A percentile compares a stretch with the other conserved stretches of the same genome.
Conservation (phyloP, 78 protist species). For the Dictyostelium firmibasis region DNA sequence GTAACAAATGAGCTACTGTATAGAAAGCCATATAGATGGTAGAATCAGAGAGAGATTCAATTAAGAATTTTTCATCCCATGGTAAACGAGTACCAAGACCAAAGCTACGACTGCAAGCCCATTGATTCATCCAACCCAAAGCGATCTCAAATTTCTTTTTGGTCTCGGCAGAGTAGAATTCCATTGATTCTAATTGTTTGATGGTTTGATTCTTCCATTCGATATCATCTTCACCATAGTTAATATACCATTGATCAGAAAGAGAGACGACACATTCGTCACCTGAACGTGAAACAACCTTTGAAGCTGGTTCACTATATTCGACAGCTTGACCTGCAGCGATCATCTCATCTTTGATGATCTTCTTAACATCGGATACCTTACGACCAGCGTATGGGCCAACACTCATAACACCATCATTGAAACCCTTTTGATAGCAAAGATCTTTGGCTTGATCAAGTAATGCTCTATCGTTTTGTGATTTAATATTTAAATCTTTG, state of each 20-base stretch:
- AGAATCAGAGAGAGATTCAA: conserved; percentile 99
- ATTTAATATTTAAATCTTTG: conserved; percentile 89
- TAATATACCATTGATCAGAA: conserved; percentile 99
- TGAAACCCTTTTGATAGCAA: conserved; percentile 91
- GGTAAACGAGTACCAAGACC: conserved; percentile 99
- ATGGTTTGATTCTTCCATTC: conserved; percentile 90
- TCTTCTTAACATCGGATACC: conserved; percentile 94
- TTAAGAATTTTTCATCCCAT: conserved; percentile 91
- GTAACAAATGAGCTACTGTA: conserved; percentile 98
- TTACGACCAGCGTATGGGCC: conserved; percentile 88
- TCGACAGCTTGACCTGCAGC: conserved; percentile 81
- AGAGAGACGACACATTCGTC: conserved; percentile 99
- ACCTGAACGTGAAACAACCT: conserved; percentile 97
- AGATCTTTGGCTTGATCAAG: conserved; percentile 96
- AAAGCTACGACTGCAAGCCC: conserved; percentile 99
- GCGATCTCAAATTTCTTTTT: conserved; percentile 64
- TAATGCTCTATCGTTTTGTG: conserved; percentile 89
- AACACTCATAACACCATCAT: conserved; percentile 91
- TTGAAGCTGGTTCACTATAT: conserved; percentile 97
- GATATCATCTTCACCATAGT: conserved; percentile 95
- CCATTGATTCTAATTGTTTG: conserved; percentile 57
- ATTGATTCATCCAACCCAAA: conserved; percentile 90
- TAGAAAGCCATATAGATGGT: conserved; percentile 99
- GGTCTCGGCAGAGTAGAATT: conserved; percentile 69
- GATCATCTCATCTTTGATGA: conserved; percentile 79